phyloP scores from a whole-genome alignment of 805 yeast species.

The Kodamaea jinghongensis region DNA sequence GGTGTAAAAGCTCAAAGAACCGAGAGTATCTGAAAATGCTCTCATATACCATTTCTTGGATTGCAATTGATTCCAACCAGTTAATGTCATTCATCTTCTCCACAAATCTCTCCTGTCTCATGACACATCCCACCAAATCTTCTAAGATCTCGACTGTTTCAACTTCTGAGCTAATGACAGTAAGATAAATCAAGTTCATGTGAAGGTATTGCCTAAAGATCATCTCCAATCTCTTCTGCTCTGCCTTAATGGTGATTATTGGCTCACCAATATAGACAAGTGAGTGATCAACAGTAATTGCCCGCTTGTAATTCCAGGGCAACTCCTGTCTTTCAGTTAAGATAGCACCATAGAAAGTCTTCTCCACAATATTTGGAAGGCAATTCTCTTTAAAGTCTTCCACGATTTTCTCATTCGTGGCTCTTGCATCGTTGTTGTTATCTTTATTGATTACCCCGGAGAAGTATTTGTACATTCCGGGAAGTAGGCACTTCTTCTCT shows the following conservation, averaged over 20 bases:
- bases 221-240: no score
- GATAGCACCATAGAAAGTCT: no score
- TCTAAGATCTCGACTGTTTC: slow-evolving; percentile 12
- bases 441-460: background rate
- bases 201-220: slow-evolving; percentile 9
- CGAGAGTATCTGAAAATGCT: slow-evolving; percentile 17
- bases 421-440: no score
- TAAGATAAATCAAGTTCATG: slow-evolving; percentile 14
- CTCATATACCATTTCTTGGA: slow-evolving; percentile 11
- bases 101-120: slow-evolving; percentile 21
- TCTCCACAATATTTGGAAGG: no score
- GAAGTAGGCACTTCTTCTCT: background rate
- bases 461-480: slow-evolving; percentile 5
- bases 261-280: no score
- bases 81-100: slow-evolving; percentile 18
- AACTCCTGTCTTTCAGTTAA: no score
- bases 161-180: slow-evolving; percentile 1
- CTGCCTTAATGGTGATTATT: no score
- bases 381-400: no score
- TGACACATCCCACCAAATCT: slow-evolving; percentile 25
- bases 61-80: slow-evolving; percentile 12
- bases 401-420: no score
- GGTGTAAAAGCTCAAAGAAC: slow-evolving; percentile 12
- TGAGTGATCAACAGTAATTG: no score
- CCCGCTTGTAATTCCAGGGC: no score